These are phyloP conservation scores for Coemansia sp. DNA, from an alignment of 192 early-diverging fungal genomes.

Conservation along the genomic window DNA sequence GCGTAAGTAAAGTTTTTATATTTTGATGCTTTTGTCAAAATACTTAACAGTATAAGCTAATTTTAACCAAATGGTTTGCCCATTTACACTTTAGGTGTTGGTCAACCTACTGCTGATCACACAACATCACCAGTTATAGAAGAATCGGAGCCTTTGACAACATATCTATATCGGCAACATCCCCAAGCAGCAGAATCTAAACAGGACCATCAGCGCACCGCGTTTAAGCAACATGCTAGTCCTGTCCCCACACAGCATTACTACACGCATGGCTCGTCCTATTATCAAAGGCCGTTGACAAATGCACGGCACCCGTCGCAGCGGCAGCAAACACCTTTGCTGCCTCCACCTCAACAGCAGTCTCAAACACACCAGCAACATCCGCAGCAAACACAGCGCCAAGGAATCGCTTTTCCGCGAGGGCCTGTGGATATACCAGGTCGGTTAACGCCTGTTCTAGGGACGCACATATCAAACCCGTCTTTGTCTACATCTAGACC, in stretches of 20 bases:
- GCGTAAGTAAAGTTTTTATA: conserved; percentile 20
- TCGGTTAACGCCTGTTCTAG: background rate
- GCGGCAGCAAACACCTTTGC: background rate
- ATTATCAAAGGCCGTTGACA: conserved; percentile 15
- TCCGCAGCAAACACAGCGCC: conserved; percentile 4
- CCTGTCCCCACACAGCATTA: conserved; percentile 10
- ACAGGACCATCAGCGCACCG: conserved; percentile 8
- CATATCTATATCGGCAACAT: conserved; percentile 31
- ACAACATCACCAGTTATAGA: conserved; percentile 33
- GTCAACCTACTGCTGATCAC: conserved; percentile 26
- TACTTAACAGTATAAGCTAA: background rate
- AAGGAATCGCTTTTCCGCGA: conserved; percentile 21
- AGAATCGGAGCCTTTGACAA: conserved; percentile 35
- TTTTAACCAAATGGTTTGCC: background rate
- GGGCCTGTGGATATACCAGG: conserved; percentile 3
- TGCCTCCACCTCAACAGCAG: background rate
- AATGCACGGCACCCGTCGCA: conserved; percentile 2
- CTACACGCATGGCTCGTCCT: conserved; percentile 9
- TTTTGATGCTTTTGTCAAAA: background rate
- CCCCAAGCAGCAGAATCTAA: conserved; percentile 4
- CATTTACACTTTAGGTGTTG: conserved; percentile 5
- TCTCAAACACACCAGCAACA: conserved; percentile 8
- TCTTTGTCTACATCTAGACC: background rate
- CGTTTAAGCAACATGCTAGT: conserved; percentile 10
- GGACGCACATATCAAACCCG: background rate